Base-by-base conservation (phyloP, 2,329 filamentous ascomycete species). In the Claviceps pusilla region DNA sequence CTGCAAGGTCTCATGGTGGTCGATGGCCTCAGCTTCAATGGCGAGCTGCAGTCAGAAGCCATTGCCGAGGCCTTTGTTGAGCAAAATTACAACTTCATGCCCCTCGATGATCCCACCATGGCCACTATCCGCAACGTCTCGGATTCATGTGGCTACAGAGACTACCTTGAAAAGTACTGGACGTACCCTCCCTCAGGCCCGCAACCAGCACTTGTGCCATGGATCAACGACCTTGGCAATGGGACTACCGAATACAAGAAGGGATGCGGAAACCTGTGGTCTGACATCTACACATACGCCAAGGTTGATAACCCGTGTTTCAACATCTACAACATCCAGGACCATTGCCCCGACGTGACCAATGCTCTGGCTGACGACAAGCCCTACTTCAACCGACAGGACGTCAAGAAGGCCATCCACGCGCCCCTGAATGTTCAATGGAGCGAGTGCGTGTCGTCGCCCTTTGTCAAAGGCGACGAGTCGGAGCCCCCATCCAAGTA, bases 221-320 rank as follows among this genome's bases (percentile, higher is more conserved):
- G 76, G 56, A 65, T 66, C 69, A 50, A 51, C 66, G n/a, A 19
- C 56, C 12, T 49, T 54, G 5, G 5, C 54, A 66, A 59, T 56
- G 64, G 9, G 48, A 70, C 31, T 59, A 69, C 63, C 29, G 59
- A 48, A 0, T 61, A 61, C 41, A 69, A 69, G 0, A 62, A 68
- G 0, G 75, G 72, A 4, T 90, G 86, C 64, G 71, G 73, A 51
- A 62, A 73, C 50, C 62, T 87, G 24, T 85, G 76, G 61, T 66
- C 75, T 55, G 70, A 76, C 28, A 76, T 87, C 35, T 71, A 71
- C 60, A 59, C 72, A 0, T 83, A 80, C 35, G 76, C 76, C 7
- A 57, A 72, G 4, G 63, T 71, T 1, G 67, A 79, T 39, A 93
- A 93, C 69, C 87, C 87, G 0, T 93, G 88, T 71, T 94, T 86